Percentiles rank a stretch among this genome's conserved stretches.
Conservation (phyloP, 306 rosid genomes). For the Vigna trinervia region DNA sequence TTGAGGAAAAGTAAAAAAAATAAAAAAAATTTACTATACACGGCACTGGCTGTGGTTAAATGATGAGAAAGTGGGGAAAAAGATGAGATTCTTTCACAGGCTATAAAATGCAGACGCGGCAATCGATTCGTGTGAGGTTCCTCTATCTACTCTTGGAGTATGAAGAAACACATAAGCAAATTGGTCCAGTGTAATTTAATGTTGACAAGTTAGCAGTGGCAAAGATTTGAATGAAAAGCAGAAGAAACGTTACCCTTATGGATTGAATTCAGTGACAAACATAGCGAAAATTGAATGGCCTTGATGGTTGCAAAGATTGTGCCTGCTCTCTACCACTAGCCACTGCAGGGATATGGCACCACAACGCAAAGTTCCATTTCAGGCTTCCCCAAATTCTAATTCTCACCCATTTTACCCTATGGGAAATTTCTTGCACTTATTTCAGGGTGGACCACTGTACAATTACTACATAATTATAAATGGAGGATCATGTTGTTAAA, state of each 20-base stretch:
- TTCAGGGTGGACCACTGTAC: constrained; percentile 38
- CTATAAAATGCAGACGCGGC: too few relatives aligned
- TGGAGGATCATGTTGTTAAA: constrained; percentile 35
- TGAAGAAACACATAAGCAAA: neutral
- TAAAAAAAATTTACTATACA: too few relatives aligned
- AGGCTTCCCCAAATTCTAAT: constrained; percentile 24
- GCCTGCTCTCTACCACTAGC: constrained; percentile 25
- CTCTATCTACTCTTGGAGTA: too few relatives aligned
- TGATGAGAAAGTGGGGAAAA: too few relatives aligned
- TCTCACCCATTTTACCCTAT: constrained; percentile 6
- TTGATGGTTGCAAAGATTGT: neutral
- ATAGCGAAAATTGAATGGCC: constrained; percentile 36
- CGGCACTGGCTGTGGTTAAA: too few relatives aligned
- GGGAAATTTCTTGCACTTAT: constrained; percentile 9
- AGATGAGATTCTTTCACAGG: too few relatives aligned
- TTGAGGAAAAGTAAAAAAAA: too few relatives aligned
- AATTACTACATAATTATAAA: constrained; percentile 45
- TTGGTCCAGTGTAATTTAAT: constrained; percentile 29
- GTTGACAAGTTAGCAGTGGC: constrained; percentile 13
- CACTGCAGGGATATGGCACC: neutral
- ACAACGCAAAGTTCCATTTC: neutral
- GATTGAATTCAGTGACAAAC: constrained; percentile 50
- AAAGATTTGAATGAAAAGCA: too few relatives aligned
- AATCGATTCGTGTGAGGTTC: too few relatives aligned
- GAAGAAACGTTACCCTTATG: neutral